These are phyloP conservation scores for Magnusiomyces sp. DNA, from an alignment of 1,139 yeast species.

Conservation along the genomic window DNA sequence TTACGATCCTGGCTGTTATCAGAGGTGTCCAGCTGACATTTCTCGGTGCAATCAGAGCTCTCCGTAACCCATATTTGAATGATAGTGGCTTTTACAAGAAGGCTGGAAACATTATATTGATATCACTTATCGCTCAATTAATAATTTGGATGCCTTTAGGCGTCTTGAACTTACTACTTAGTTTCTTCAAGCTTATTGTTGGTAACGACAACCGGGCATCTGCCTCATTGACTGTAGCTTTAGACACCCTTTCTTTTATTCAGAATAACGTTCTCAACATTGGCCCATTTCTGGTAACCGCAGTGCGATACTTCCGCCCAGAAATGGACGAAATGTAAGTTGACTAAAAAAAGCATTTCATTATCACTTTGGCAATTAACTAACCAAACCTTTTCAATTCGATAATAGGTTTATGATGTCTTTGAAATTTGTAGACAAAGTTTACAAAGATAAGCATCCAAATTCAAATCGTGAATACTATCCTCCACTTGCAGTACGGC, in stretches of 20 bases:
- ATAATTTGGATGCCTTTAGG: constrained; percentile 34
- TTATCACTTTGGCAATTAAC: too few relatives aligned
- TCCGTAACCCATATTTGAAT: constrained; percentile 39
- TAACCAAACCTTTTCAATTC: too few relatives aligned
- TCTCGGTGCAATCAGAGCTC: constrained; percentile 42
- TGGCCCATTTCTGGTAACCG: constrained; percentile 38
- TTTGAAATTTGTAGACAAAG: constrained; percentile 37
- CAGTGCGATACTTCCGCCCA: constrained; percentile 34
- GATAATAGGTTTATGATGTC: constrained; percentile 4
- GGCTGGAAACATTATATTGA: constrained; percentile 31
- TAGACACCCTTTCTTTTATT: constrained; percentile 29
- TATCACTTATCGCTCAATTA: constrained; percentile 36
- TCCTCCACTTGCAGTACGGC: constrained; percentile 16
- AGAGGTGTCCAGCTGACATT: constrained; percentile 49
- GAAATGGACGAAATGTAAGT: constrained; percentile 29
- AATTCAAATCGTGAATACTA: constrained; percentile 25
- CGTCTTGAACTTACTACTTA: constrained; percentile 17
- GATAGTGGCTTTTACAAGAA: constrained; percentile 31
- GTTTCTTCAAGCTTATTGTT: constrained; percentile 12
- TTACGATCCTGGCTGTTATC: constrained; percentile 40
- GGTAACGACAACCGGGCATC: not conserved
- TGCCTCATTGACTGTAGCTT: constrained; percentile 1
- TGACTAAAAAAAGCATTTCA: too few relatives aligned
- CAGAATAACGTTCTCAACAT: constrained; percentile 37
- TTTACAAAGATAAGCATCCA: constrained; percentile 35